phyloP scores from a whole-genome alignment of 2,329 filamentous ascomycete genomes.

The Sporothrix euskadiensis region DNA sequence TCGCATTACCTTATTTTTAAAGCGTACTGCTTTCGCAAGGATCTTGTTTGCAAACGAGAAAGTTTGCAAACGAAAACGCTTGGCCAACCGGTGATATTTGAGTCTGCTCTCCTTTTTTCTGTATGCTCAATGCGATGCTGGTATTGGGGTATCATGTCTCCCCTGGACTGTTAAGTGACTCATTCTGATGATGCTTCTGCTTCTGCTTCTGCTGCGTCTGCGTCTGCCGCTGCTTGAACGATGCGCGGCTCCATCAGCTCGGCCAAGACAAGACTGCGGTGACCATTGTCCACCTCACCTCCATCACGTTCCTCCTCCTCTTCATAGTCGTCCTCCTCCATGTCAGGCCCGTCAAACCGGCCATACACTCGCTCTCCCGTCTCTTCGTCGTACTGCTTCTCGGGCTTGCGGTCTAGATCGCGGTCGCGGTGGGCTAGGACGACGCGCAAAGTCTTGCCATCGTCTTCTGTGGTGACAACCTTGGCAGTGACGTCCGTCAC shows the following conservation, averaged over 20 bases:
- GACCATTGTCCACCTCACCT: slow-evolving; percentile 47
- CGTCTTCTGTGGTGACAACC: slow-evolving; percentile 57
- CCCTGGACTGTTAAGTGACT: background rate
- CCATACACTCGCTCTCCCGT: slow-evolving; percentile 73
- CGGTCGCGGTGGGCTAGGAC: slow-evolving; percentile 70
- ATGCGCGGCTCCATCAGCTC: slow-evolving; percentile 70
- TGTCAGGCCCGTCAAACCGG: slow-evolving; percentile 73
- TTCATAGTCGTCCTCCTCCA: slow-evolving; percentile 51
- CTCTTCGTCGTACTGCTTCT: slow-evolving; percentile 62
- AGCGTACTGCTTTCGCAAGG: too few relatives aligned
- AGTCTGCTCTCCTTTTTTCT: background rate
- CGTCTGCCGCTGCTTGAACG: slow-evolving; percentile 23
- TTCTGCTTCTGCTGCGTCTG: background rate
- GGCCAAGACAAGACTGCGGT: slow-evolving; percentile 58
- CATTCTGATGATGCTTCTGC: background rate
- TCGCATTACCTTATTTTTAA: background rate
- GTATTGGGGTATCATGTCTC: slow-evolving; percentile 7
- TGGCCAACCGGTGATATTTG: background rate
- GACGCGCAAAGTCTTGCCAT: slow-evolving; percentile 56
- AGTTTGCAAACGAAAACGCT: background rate
- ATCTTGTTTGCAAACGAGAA: too few relatives aligned
- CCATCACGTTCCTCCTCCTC: slow-evolving; percentile 44
- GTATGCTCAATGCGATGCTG: background rate
- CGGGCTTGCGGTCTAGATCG: slow-evolving; percentile 50
- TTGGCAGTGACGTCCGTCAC: slow-evolving; percentile 66